Evolutionary conservation across 2,329 filamentous ascomycete genomes (phyloP).

Genomic region (Cytospora mali): DNA sequence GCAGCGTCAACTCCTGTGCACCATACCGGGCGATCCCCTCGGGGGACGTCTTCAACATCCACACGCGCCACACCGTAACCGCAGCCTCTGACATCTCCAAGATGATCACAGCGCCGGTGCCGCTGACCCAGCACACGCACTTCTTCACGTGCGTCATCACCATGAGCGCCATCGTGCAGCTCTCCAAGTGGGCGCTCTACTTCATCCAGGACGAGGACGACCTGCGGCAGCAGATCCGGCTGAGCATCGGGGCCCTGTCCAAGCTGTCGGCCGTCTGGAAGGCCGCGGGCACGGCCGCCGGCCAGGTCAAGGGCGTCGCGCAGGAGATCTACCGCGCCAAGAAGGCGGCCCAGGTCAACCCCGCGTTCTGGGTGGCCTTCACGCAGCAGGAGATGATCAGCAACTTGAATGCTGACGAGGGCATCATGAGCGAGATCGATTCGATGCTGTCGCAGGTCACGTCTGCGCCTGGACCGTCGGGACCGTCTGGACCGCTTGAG

Average conservation of each 20-base stretch:
- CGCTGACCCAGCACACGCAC: slow-evolving; percentile 74
- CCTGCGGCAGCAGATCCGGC: slow-evolving; percentile 72
- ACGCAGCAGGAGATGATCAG: slow-evolving; percentile 58
- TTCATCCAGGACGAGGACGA: slow-evolving; percentile 65
- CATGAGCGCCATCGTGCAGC: slow-evolving; percentile 77
- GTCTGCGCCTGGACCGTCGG: slow-evolving; percentile 22
- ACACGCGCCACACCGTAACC: slow-evolving; percentile 79
- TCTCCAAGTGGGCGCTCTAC: slow-evolving; percentile 75
- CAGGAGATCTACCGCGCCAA: slow-evolving; percentile 69
- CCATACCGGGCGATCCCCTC: slow-evolving; percentile 56
- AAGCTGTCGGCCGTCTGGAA: slow-evolving; percentile 71
- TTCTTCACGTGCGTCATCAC: slow-evolving; percentile 84
- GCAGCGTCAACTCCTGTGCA: slow-evolving; percentile 67
- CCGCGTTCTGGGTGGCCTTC: slow-evolving; percentile 57
- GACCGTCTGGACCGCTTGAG: slow-evolving; percentile 11
- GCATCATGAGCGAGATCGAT: slow-evolving; percentile 62
- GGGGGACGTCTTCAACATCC: slow-evolving; percentile 60
- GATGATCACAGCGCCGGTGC: slow-evolving; percentile 72
- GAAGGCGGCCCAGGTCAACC: slow-evolving; percentile 57
- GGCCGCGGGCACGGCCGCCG: slow-evolving; percentile 68
- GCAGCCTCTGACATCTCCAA: slow-evolving; percentile 78
- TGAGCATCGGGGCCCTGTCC: slow-evolving; percentile 77
- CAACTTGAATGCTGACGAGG: slow-evolving; percentile 59
- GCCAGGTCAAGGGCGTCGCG: slow-evolving; percentile 77
- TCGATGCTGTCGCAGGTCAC: slow-evolving; percentile 38